A percentile compares a stretch with the other conserved stretches of the same genome.
These are phyloP conservation scores for Rheum nobile DNA, from an alignment of 148 eudicot species.

Conservation along the genomic window DNA sequence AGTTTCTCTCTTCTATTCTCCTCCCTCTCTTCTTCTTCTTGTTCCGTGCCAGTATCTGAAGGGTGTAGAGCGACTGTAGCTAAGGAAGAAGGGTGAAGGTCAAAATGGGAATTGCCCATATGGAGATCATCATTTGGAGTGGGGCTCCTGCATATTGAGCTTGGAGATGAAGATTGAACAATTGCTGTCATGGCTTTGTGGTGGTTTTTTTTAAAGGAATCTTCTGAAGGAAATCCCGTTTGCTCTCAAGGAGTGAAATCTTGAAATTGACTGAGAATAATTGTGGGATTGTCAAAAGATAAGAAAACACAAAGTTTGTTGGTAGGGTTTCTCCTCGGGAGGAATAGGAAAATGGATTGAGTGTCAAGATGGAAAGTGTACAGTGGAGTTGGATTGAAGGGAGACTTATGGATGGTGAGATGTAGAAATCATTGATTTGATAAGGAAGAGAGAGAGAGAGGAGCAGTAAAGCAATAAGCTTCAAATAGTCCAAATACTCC, in stretches of 20 bases:
- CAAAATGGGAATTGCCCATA: conserved; percentile 15
- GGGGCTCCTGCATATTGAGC: conserved; percentile 20
- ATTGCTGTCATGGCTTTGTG: conserved; percentile 27
- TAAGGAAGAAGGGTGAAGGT: conserved; percentile 1
- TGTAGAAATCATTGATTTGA: background rate
- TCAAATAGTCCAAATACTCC: too few species aligned
- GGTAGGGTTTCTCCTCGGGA: background rate
- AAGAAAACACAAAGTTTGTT: background rate
- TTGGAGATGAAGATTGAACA: conserved; percentile 49
- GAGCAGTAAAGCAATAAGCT: too few species aligned
- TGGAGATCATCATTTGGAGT: background rate
- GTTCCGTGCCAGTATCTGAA: conserved; percentile 13
- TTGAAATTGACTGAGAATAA: background rate
- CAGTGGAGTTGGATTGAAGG: conserved; percentile 5
- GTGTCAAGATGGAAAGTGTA: background rate
- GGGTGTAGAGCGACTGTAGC: conserved; percentile 14
- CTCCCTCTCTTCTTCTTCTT: conserved; percentile 19
- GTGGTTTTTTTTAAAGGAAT: too few species aligned
- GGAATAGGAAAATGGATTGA: background rate
- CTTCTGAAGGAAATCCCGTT: background rate
- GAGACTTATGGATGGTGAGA: background rate
- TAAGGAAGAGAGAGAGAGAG: background rate
- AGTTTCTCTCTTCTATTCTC: background rate
- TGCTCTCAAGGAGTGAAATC: background rate
- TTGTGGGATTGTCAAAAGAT: background rate